Conservation (phyloP, 2,329 filamentous ascomycete species). For the Coniochaeta pulveracea region DNA sequence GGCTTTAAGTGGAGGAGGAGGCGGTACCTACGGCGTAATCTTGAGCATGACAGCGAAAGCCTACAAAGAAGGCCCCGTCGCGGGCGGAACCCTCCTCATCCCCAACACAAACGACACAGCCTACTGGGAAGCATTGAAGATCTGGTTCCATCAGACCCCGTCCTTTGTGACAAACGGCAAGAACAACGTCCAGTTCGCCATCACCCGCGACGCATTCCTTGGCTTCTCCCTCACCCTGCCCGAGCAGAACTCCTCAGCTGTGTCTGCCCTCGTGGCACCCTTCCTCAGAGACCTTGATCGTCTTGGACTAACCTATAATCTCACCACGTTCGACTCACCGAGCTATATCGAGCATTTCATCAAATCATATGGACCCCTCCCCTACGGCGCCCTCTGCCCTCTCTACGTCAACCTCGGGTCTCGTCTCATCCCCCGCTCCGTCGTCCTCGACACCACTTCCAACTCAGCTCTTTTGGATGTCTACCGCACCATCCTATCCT, state of each 20-base stretch:
- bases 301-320: neutral
- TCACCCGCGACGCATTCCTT: neutral
- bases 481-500: neutral
- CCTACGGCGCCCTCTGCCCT: neutral
- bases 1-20: slow-evolving; percentile 49
- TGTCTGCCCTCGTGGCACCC: neutral
- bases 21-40: slow-evolving; percentile 47
- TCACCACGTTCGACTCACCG: neutral
- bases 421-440: neutral
- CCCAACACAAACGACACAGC: neutral
- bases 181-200: neutral
- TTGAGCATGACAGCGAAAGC: slow-evolving; percentile 41
- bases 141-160: neutral
- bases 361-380: neutral
- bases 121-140: neutral
- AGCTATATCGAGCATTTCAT: neutral
- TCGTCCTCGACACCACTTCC: neutral
- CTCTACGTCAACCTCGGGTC: neutral
- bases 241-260: neutral
- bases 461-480: neutral
- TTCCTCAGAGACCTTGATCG: neutral
- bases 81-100: slow-evolving; percentile 19
- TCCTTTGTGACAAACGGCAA: neutral
- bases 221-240: neutral
- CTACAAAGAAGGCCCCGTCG: slow-evolving; percentile 28